phyloP scores from a whole-genome alignment of 805 yeast genomes.

The baker's yeast (Saccharomyces cerevisiae) region DNA sequence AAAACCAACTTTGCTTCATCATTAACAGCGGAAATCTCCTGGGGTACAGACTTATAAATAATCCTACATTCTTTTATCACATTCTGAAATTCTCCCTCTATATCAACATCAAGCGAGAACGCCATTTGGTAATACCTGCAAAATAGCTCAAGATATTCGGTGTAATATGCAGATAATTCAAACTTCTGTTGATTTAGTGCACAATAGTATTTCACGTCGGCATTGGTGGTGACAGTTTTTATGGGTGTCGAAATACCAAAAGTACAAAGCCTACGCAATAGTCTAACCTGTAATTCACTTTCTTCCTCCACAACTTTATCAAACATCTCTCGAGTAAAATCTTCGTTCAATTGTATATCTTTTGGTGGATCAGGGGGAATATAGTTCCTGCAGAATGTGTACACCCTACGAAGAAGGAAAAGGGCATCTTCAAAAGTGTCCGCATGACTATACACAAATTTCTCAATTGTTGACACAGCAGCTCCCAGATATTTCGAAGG shows the following conservation, averaged over 20 bases:
- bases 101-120: constrained; percentile 57
- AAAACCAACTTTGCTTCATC: constrained; percentile 29
- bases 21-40: constrained; percentile 23
- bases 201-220: constrained; percentile 21
- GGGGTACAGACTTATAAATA: constrained; percentile 34
- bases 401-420: constrained; percentile 54
- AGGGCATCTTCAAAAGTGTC: constrained; percentile 29
- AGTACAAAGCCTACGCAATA: constrained; percentile 57
- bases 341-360: constrained; percentile 17
- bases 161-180: constrained; percentile 17
- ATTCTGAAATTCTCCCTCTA: constrained; percentile 34
- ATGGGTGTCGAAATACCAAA: constrained; percentile 38
- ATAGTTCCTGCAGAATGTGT: constrained; percentile 53
- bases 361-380: constrained; percentile 39
- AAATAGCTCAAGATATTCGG: constrained; percentile 27
- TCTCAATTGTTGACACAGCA: constrained; percentile 51
- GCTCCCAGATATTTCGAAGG: constrained; percentile 77
- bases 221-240: constrained; percentile 20
- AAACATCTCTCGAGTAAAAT: constrained; percentile 30
- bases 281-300: constrained; percentile 50
- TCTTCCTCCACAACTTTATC: constrained; percentile 47
- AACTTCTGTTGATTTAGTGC: constrained; percentile 14
- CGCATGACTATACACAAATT: constrained; percentile 39
- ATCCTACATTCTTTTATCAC: constrained; percentile 33
- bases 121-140: constrained; percentile 44